phyloP scores from a whole-genome alignment of 176 grass and related monocot genomes.

The Musa beccarii region DNA sequence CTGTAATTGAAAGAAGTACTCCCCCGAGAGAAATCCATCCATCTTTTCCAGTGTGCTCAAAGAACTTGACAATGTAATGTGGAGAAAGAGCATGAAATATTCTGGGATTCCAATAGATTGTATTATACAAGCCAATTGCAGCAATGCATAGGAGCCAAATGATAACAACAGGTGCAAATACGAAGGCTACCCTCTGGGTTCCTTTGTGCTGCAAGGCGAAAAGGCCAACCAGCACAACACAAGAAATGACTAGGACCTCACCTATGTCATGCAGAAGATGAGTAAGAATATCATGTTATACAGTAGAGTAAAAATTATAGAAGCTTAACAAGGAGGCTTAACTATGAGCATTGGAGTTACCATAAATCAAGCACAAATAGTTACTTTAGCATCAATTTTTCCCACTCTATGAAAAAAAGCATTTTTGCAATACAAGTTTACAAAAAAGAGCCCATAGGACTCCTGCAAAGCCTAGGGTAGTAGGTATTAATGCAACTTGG shows the following conservation, averaged over 20 bases:
- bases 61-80: slow-evolving; percentile 48
- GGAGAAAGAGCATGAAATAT: slow-evolving; percentile 58
- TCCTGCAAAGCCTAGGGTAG: no score
- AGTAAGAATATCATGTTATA: not conserved
- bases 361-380: no score
- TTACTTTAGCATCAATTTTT: no score
- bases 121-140: slow-evolving; percentile 54
- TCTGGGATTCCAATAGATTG: slow-evolving; percentile 60
- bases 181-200: slow-evolving; percentile 55
- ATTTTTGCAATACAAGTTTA: no score
- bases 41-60: slow-evolving; percentile 47
- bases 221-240: slow-evolving; percentile 51
- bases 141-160: slow-evolving; percentile 56
- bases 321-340: no score
- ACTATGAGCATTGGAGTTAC: no score
- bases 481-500: no score
- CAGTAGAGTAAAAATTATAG: not conserved
- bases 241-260: slow-evolving; percentile 47
- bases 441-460: no score
- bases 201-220: slow-evolving; percentile 62
- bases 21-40: slow-evolving; percentile 63
- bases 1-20: slow-evolving; percentile 58
- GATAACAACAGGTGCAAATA: slow-evolving; percentile 61
- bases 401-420: no score
- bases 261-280: slow-evolving; percentile 18